These are phyloP conservation scores for Pterocarpus santalinus DNA, from an alignment of 306 rosid genomes.

Conservation along the genomic window DNA sequence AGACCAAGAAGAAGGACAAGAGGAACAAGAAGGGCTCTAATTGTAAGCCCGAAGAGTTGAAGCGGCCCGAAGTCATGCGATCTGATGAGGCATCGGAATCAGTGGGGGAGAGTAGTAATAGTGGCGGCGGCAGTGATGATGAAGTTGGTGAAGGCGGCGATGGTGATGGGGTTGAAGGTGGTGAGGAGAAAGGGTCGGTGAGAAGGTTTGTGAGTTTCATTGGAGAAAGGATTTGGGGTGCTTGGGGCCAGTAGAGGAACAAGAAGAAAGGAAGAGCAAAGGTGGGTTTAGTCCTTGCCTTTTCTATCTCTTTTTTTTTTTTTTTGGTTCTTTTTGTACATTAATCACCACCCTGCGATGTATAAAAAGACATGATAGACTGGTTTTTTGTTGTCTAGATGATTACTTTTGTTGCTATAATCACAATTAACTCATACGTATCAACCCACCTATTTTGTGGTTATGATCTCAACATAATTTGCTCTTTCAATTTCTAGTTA, in stretches of 20 bases:
- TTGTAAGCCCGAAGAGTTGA: conserved; percentile 47
- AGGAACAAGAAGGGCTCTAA: conserved; percentile 50
- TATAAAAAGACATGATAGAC: conserved; percentile 49
- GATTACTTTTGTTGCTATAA: conserved; percentile 3
- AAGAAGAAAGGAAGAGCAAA: conserved; percentile 10
- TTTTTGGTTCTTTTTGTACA: conserved; percentile 25
- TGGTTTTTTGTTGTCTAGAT: neutral
- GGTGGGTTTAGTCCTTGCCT: conserved; percentile 50
- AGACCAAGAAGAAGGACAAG: conserved; percentile 61
- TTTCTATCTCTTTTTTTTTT: conserved; percentile 8
- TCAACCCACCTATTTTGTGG: neutral
- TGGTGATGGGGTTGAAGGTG: neutral
- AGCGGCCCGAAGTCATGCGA: conserved; percentile 42
- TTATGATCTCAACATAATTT: neutral
- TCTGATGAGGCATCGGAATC: conserved; percentile 33
- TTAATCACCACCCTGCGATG: conserved; percentile 51
- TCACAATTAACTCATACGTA: conserved; percentile 5
- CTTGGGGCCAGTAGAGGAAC: conserved; percentile 54
- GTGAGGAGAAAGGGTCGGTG: conserved; percentile 65
- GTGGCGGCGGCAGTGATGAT: neutral
- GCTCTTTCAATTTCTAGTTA: neutral
- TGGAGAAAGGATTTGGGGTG: conserved; percentile 86
- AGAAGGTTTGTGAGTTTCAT: conserved; percentile 76
- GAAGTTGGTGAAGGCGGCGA: conserved; percentile 17
- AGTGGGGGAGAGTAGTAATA: conserved; percentile 29